Evolutionary conservation across 371 early-diverging fungal genomes (phyloP).

Genomic region (Mortierella sp.): DNA sequence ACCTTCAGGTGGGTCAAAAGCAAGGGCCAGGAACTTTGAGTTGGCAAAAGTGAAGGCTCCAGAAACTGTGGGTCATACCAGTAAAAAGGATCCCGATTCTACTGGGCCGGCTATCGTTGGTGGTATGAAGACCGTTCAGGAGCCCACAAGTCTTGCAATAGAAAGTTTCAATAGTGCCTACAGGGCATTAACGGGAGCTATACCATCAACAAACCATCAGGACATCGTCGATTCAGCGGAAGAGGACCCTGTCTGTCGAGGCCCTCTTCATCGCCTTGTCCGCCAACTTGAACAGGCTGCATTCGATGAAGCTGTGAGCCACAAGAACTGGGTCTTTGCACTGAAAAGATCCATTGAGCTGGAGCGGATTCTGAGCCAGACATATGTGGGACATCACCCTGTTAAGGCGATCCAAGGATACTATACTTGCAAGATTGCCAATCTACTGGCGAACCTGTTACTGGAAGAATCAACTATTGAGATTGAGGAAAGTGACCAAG

Average conservation of each 20-base stretch:
- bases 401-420: slow-evolving; percentile 36
- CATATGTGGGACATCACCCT: slow-evolving; percentile 39
- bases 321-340: slow-evolving; percentile 47
- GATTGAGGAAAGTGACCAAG: slow-evolving; percentile 42
- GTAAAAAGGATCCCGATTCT: too few relatives aligned
- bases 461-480: slow-evolving; percentile 46
- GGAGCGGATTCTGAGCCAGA: slow-evolving; percentile 22
- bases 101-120: slow-evolving; percentile 18
- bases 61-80: slow-evolving; percentile 1
- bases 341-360: slow-evolving; percentile 31
- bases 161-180: slow-evolving; percentile 21
- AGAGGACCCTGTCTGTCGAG: slow-evolving; percentile 20
- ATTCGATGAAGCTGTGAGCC: slow-evolving; percentile 44
- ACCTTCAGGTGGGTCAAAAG: not conserved
- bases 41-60: slow-evolving; percentile 19
- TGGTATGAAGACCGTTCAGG: slow-evolving; percentile 31
- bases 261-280: slow-evolving; percentile 22
- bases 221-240: not conserved
- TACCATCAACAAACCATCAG: not conserved
- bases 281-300: slow-evolving; percentile 30
- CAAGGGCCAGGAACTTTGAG: slow-evolving; percentile 34
- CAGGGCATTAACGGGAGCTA: slow-evolving; percentile 19
- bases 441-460: slow-evolving; percentile 43
- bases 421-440: slow-evolving; percentile 51
- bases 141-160: slow-evolving; percentile 25